phyloP scores from a whole-genome alignment of 345 rosid species.

The Ailanthus altissimus region DNA sequence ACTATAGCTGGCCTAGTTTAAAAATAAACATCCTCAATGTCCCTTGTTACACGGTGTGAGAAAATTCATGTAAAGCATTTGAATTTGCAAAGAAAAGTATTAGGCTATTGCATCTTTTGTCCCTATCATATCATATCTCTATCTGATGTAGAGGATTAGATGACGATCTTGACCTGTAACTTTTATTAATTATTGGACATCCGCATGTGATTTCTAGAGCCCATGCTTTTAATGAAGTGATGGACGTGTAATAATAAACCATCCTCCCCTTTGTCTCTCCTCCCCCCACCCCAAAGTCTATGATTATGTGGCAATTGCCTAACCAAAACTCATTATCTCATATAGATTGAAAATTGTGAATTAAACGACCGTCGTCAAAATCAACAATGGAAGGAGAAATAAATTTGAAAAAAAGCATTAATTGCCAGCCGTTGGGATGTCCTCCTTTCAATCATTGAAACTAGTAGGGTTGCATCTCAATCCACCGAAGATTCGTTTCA shows the following conservation, averaged over 20 bases:
- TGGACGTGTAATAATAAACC: constrained; percentile 20
- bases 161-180: not conserved
- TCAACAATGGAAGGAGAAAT: not conserved
- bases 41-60: no score
- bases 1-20: no score
- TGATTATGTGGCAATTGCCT: not conserved
- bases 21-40: no score
- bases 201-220: constrained; percentile 32
- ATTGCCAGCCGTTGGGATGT: constrained; percentile 22
- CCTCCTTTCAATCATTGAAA: constrained; percentile 17
- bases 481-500: not conserved
- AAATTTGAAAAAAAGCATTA: not conserved
- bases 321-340: not conserved
- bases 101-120: not conserved
- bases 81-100: not conserved
- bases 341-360: not conserved
- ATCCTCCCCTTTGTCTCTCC: constrained; percentile 20
- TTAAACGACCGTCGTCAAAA: not conserved
- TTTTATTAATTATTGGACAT: constrained; percentile 24
- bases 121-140: not conserved
- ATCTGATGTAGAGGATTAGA: not conserved
- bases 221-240: constrained; percentile 21
- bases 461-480: constrained; percentile 8
- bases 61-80: no score
- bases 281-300: not conserved